Conservation (phyloP, 352 stramenopile genomes). For the Globisporangium polare region DNA sequence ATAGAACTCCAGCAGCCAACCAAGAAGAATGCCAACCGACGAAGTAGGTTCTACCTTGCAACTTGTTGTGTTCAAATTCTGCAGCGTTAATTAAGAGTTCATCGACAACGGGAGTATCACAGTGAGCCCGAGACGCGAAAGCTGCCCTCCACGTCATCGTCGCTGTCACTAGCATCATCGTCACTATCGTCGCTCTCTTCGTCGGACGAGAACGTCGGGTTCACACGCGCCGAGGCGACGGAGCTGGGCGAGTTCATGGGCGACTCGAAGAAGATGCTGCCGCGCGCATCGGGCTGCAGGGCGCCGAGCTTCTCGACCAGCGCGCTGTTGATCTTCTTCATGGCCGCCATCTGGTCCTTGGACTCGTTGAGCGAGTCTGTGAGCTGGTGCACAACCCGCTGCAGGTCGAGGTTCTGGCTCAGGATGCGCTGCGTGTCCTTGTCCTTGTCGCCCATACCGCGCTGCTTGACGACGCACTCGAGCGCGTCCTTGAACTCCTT, state of each 20-base stretch:
- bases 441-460: slow-evolving; percentile 59
- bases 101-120: background rate
- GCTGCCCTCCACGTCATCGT: background rate
- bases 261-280: slow-evolving; percentile 45
- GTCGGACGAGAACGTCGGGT: slow-evolving; percentile 48
- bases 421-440: slow-evolving; percentile 57
- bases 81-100: background rate
- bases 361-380: slow-evolving; percentile 67
- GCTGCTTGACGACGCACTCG: slow-evolving; percentile 38
- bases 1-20: too few species aligned
- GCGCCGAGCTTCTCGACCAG: slow-evolving; percentile 62
- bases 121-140: background rate
- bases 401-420: slow-evolving; percentile 62
- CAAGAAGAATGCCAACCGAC: too few species aligned
- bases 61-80: too few species aligned
- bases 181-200: slow-evolving; percentile 50
- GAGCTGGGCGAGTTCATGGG: slow-evolving; percentile 31
- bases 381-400: slow-evolving; percentile 69
- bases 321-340: slow-evolving; percentile 74
- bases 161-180: slow-evolving; percentile 19
- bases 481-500: slow-evolving; percentile 57
- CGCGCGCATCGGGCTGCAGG: slow-evolving; percentile 44
- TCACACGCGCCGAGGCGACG: slow-evolving; percentile 26
- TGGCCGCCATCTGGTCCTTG: slow-evolving; percentile 62
- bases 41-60: too few species aligned